Conservation (phyloP, 352 stramenopile species). For the Discostella stelligera region DNA sequence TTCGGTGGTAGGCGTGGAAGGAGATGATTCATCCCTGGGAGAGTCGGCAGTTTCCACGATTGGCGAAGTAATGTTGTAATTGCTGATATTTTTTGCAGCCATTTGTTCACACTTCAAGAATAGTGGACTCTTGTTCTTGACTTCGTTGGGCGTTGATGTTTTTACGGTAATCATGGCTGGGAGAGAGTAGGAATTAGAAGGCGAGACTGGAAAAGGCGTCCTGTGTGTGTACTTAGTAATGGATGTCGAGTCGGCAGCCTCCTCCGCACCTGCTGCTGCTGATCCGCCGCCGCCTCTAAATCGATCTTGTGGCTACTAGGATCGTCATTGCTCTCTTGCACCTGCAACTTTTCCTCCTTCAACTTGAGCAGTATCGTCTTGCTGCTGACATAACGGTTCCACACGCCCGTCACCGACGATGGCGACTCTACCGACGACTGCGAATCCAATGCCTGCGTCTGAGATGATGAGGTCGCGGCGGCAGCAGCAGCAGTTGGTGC, state of each 20-base stretch:
- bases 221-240: too few species aligned
- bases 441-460: background rate
- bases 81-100: constrained; percentile 20
- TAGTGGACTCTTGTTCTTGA: constrained; percentile 2
- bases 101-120: constrained; percentile 12
- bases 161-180: too few species aligned
- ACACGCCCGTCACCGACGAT: background rate
- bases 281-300: too few species aligned
- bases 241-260: too few species aligned
- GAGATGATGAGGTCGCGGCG: background rate
- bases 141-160: background rate
- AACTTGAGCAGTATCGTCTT: background rate
- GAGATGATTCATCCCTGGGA: background rate
- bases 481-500: background rate
- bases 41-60: background rate
- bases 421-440: background rate
- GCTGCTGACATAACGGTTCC: background rate
- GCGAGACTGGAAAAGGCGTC: too few species aligned
- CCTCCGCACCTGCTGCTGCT: too few species aligned
- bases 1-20: background rate
- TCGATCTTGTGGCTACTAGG: too few species aligned
- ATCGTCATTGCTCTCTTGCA: too few species aligned
- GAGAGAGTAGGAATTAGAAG: too few species aligned
- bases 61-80: background rate
- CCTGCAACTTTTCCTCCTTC: background rate